Conservation (phyloP, 2,329 filamentous ascomycete genomes). For the Xylariaceae sp. region DNA sequence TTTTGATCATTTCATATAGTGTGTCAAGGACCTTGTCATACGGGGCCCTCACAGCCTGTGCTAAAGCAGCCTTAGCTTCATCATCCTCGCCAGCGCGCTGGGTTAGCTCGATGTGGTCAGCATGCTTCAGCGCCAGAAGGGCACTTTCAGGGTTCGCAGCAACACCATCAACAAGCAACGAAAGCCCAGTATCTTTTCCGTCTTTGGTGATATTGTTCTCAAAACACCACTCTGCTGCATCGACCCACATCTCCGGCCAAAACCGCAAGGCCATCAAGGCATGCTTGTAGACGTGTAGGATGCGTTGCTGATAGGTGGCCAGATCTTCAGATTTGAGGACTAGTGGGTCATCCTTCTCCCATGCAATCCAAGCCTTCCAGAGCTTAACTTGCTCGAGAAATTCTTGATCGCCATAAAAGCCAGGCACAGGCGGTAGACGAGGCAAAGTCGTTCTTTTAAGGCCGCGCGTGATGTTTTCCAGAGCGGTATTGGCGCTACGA, state of each 20-base stretch:
- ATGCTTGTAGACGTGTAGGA: constrained; percentile 92
- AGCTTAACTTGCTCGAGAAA: constrained; percentile 83
- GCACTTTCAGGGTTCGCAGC: constrained; percentile 93
- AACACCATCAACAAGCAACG: constrained; percentile 83
- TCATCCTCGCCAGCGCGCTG: constrained; percentile 80
- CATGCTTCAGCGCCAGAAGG: constrained; percentile 85
- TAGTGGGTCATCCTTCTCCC: constrained; percentile 93
- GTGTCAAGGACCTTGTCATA: constrained; percentile 84
- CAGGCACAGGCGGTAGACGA: constrained; percentile 79
- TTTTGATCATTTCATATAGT: constrained; percentile 85
- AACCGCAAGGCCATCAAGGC: constrained; percentile 92
- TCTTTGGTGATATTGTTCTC: constrained; percentile 70
- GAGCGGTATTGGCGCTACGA: constrained; percentile 83
- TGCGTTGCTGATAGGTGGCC: constrained; percentile 74
- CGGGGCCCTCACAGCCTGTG: constrained; percentile 78
- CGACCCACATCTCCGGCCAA: constrained; percentile 95
- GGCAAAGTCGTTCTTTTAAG: constrained; percentile 81
- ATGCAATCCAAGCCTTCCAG: constrained; percentile 93
- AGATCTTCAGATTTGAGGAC: constrained; percentile 84
- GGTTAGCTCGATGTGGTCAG: constrained; percentile 83
- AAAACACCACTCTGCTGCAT: constrained; percentile 92
- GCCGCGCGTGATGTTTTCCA: constrained; percentile 86
- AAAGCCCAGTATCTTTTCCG: constrained; percentile 66
- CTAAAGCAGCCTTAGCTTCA: constrained; percentile 75
- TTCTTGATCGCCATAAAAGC: constrained; percentile 86